Base-by-base conservation (phyloP, 2,329 filamentous ascomycete genomes). In the Purpureocillium lavendulum region DNA sequence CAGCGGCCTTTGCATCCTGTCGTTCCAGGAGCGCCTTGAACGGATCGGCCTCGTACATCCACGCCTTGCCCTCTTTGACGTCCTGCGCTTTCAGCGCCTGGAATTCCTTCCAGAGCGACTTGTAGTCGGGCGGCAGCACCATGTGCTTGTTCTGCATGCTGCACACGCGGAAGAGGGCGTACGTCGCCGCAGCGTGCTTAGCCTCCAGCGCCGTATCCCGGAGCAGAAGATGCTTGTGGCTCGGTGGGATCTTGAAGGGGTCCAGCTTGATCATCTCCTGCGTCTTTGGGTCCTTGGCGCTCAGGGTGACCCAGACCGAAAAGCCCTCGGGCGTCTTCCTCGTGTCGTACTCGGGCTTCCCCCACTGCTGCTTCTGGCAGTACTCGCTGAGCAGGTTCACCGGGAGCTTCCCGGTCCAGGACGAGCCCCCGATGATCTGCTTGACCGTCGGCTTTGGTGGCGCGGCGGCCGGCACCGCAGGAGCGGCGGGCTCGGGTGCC, bases 61-160 rank as follows among this genome's bases (percentile, higher is more conserved):
- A 96, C 1, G 69, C 83, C 37, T 64, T 68, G n/a, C 75, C 88
- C 32, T 86, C 81, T 54, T 81, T 84, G 36, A 87, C 69, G 52
- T 96, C 90, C 49, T 80, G 75, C 47, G 77, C 78, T 63, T 96
- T 97, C 46, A 97, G 66, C 4, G 79, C 75, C 45, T 84, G 77
- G 49, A 98, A 95, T 42, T 89, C 81, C 57, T 94, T 94, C 92
- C 92, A 98, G 32, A 96, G 67, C 47, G 86, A 78, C 55, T 82
- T 84, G 63, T 96, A 94, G 43, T 84, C 85, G 0, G 92, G 92
- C 17, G 92, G 92, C 48, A 98, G 72, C 66, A 89, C 90, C 69
- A 88, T 94, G 57, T 95, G 87, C 52, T 96, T 78, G 57, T 97
- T 97, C 62, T 89, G 88, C 81, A 94, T 94, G 56, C 84, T 96